phyloP scores from a whole-genome alignment of 176 grass and related monocot species.

The Alopecurus myosuroides region DNA sequence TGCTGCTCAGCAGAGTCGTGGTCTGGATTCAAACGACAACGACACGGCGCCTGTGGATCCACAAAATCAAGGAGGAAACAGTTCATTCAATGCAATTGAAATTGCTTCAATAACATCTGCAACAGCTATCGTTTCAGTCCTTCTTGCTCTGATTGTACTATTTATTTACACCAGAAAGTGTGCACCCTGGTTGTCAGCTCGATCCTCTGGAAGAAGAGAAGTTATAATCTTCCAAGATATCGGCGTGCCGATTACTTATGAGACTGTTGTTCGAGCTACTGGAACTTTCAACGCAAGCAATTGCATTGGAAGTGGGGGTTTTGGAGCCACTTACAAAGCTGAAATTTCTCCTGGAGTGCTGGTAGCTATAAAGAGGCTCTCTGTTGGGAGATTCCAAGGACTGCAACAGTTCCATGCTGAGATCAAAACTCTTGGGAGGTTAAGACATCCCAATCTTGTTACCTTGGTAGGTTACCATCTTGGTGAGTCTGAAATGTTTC shows the following conservation, averaged over 20 bases:
- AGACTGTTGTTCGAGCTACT: constrained; percentile 82
- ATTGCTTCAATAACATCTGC: constrained; percentile 95
- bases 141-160: constrained; percentile 79
- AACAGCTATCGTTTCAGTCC: constrained; percentile 87
- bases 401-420: constrained; percentile 89
- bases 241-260: constrained; percentile 65
- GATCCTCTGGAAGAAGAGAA: constrained; percentile 62
- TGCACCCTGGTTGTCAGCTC: constrained; percentile 44
- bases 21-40: constrained; percentile 44
- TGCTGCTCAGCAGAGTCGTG: constrained; percentile 45
- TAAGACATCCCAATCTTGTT: constrained; percentile 86
- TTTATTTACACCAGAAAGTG: constrained; percentile 98
- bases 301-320: constrained; percentile 96
- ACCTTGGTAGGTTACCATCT: constrained; percentile 95
- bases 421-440: constrained; percentile 93
- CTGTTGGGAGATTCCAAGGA: constrained; percentile 85
- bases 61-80: constrained; percentile 49
- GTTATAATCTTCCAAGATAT: constrained; percentile 81
- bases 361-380: constrained; percentile 94
- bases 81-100: constrained; percentile 81
- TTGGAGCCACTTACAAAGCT: constrained; percentile 96
- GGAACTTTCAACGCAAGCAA: constrained; percentile 94
- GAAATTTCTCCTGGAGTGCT: constrained; percentile 91
- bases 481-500: constrained; percentile 93
- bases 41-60: constrained; percentile 31